Evolutionary conservation across 2,329 filamentous ascomycete species (phyloP).

Genomic region (Scleromitrula shiraiana): DNA sequence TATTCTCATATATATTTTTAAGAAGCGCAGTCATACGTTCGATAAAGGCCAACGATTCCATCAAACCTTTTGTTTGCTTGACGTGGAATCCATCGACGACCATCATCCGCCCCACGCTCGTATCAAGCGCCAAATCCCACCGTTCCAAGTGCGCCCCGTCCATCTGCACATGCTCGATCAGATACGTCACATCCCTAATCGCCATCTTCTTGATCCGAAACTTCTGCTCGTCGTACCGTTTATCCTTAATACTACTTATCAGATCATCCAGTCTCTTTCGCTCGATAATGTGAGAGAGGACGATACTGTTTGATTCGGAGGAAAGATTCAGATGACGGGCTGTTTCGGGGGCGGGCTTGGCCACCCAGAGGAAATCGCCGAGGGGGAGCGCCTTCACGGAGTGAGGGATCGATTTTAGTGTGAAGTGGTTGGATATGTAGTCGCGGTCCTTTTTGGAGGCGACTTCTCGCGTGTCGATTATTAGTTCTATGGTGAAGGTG

Average conservation of each 20-base stretch:
- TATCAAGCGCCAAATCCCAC: conserved; percentile 63
- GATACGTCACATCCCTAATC: conserved; percentile 68
- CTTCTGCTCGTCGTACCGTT: conserved; percentile 77
- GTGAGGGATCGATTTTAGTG: conserved; percentile 42
- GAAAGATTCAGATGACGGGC: conserved; percentile 43
- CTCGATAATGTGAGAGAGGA: conserved; percentile 75
- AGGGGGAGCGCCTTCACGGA: conserved; percentile 58
- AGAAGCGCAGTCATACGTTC: conserved; percentile 63
- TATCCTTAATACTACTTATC: conserved; percentile 73
- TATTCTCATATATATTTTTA: conserved; percentile 53
- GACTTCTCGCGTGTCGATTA: conserved; percentile 70
- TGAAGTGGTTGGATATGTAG: conserved; percentile 62
- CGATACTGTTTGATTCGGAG: conserved; percentile 58
- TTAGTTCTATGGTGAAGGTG: conserved; percentile 62
- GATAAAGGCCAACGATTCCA: conserved; percentile 71
- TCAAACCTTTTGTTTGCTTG: conserved; percentile 66
- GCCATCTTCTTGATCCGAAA: conserved; percentile 67
- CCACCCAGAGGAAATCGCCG: conserved; percentile 73
- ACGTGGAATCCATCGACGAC: conserved; percentile 74
- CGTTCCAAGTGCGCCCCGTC: conserved; percentile 46
- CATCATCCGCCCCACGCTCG: conserved; percentile 68
- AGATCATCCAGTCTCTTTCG: conserved; percentile 74
- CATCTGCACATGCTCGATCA: conserved; percentile 66
- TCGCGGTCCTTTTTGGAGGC: conserved; percentile 65
- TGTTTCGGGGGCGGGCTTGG: conserved; percentile 50